Conservation (phyloP, 2,329 filamentous ascomycete species). For the Alternaria sp. region DNA sequence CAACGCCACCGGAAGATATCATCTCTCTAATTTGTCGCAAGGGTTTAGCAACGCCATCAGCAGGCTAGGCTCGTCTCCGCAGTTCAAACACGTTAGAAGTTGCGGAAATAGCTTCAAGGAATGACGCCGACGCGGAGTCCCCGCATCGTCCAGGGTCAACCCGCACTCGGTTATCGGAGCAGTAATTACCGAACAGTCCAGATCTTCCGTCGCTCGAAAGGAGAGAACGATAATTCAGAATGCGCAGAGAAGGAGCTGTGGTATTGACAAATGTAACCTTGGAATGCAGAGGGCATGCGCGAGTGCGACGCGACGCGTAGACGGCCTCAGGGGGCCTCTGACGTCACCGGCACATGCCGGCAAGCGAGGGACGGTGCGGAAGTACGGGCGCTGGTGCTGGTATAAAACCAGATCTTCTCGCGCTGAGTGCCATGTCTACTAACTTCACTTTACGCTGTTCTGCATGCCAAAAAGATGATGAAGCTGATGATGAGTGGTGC, state of each 20-base stretch:
- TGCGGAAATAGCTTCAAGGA: neutral
- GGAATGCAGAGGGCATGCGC: too few species aligned
- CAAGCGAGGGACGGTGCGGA: neutral
- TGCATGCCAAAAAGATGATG: neutral
- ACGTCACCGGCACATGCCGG: neutral
- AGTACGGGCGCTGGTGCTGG: neutral
- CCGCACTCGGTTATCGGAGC: slow-evolving; percentile 1
- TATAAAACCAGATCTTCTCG: neutral
- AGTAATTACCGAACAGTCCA: slow-evolving; percentile 2
- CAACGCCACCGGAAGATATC: neutral
- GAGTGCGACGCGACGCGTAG: too few species aligned
- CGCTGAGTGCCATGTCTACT: neutral
- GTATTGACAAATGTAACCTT: too few species aligned
- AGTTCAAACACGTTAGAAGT: neutral
- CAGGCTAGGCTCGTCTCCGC: neutral
- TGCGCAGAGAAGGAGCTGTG: too few species aligned
- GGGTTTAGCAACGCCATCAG: neutral
- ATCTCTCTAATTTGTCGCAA: slow-evolving; percentile 2
- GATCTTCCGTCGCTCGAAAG: slow-evolving; percentile 12
- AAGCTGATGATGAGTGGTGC: neutral
- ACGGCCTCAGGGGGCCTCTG: too few species aligned
- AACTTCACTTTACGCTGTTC: neutral
- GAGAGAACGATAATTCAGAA: too few species aligned
- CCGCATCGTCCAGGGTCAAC: slow-evolving; percentile 11
- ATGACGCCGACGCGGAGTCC: slow-evolving; percentile 12